phyloP scores from a whole-genome alignment of 768 basidiomycete genomes.

The Mycena chlorophos region DNA sequence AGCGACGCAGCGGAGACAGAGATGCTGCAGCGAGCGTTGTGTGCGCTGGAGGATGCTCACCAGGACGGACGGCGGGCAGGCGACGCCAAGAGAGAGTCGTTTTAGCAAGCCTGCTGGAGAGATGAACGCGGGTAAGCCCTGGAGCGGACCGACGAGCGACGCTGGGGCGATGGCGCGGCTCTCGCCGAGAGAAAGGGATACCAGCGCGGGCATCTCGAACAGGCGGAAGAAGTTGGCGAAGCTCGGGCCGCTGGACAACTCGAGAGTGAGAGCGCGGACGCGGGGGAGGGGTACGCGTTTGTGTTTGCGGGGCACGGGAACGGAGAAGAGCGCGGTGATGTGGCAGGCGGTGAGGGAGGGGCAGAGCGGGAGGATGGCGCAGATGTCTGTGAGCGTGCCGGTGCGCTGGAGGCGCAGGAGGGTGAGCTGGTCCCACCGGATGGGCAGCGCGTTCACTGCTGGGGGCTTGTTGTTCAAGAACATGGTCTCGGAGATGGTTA shows the following conservation, averaged over 20 bases:
- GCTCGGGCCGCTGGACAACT: not conserved
- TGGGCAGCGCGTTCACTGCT: not conserved
- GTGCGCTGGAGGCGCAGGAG: not conserved
- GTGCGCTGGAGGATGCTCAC: no score
- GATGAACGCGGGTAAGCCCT: not conserved
- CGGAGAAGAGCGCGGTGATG: not conserved
- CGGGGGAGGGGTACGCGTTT: not conserved
- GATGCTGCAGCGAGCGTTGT: no score
- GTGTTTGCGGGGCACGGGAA: not conserved
- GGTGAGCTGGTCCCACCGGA: not conserved
- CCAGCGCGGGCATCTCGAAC: not conserved
- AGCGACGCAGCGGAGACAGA: no score
- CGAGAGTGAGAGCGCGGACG: not conserved
- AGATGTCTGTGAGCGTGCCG: not conserved
- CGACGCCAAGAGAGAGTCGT: no score
- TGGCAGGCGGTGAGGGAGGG: not conserved
- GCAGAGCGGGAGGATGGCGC: not conserved
- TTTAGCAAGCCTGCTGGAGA: no score
- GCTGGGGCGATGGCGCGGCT: not conserved
- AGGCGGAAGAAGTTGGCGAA: not conserved
- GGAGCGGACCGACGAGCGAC: not conserved
- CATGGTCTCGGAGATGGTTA: not conserved
- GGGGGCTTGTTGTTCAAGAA: not conserved
- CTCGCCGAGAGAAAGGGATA: slow-evolving; percentile 6
- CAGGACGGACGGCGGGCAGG: no score